phyloP scores from a whole-genome alignment of 2,329 filamentous ascomycete genomes.

The Fusarium duplospermum region DNA sequence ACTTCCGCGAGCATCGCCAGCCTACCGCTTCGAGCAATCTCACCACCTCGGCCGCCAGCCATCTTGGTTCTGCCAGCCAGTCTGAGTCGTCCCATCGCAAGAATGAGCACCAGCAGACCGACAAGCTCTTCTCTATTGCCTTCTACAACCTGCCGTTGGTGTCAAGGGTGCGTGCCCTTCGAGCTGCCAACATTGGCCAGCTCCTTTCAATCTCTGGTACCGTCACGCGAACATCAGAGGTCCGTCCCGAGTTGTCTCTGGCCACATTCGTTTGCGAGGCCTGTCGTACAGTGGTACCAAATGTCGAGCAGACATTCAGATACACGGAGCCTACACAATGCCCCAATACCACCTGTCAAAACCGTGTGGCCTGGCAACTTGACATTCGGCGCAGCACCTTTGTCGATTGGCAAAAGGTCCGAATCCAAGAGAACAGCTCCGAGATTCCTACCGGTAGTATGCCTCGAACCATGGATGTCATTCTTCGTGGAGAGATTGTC shows the following conservation, averaged over 20 bases:
- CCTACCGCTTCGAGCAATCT: slow-evolving; percentile 79
- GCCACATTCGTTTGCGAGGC: slow-evolving; percentile 93
- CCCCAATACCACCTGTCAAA: slow-evolving; percentile 87
- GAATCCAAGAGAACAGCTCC: slow-evolving; percentile 97
- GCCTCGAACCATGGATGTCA: slow-evolving; percentile 97
- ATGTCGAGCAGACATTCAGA: slow-evolving; percentile 96
- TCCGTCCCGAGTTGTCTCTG: slow-evolving; percentile 90
- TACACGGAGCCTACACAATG: slow-evolving; percentile 98
- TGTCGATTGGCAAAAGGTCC: slow-evolving; percentile 98
- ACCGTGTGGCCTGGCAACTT: slow-evolving; percentile 93
- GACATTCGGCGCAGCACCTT: slow-evolving; percentile 98
- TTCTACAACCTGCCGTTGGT: slow-evolving; percentile 94
- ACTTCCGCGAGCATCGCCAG: slow-evolving; percentile 93
- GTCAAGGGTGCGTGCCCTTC: slow-evolving; percentile 84
- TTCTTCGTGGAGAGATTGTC: slow-evolving; percentile 95
- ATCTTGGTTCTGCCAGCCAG: slow-evolving; percentile 70
- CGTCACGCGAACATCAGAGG: slow-evolving; percentile 95
- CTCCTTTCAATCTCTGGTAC: slow-evolving; percentile 96
- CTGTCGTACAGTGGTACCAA: slow-evolving; percentile 85
- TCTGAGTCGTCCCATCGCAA: slow-evolving; percentile 79
- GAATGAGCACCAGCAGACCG: slow-evolving; percentile 93
- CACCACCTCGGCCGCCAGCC: slow-evolving; percentile 75
- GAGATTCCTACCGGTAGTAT: slow-evolving; percentile 99
- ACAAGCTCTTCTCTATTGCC: slow-evolving; percentile 92
- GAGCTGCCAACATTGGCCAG: slow-evolving; percentile 91